phyloP scores from a whole-genome alignment of 148 eudicot species.

The Camellia sinensis region DNA sequence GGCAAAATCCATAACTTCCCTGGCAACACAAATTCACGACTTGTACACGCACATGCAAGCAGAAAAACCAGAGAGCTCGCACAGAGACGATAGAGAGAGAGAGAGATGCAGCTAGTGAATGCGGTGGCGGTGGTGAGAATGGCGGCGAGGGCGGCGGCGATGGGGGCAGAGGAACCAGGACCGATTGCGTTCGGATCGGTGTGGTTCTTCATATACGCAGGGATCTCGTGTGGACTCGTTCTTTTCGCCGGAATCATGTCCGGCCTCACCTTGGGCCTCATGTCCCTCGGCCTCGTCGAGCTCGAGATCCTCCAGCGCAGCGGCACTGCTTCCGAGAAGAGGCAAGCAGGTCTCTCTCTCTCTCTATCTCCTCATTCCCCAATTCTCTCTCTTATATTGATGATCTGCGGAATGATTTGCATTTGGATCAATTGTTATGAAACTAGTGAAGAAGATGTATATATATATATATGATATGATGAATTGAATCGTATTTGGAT shows the following conservation, averaged over 20 bases:
- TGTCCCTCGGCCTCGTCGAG: slow-evolving; percentile 84
- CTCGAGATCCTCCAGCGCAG: slow-evolving; percentile 81
- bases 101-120: slow-evolving; percentile 41
- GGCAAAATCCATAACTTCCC: too few relatives aligned
- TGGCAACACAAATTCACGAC: too few relatives aligned
- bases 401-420: not conserved
- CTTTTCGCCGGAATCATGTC: slow-evolving; percentile 89
- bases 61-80: too few relatives aligned
- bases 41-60: too few relatives aligned
- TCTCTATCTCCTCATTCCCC: not conserved
- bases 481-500: not conserved
- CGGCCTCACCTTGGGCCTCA: slow-evolving; percentile 78
- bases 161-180: slow-evolving; percentile 19
- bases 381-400: not conserved
- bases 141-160: slow-evolving; percentile 24
- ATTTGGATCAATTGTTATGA: not conserved
- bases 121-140: slow-evolving; percentile 36
- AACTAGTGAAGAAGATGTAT: not conserved
- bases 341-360: slow-evolving; percentile 6
- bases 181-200: slow-evolving; percentile 55
- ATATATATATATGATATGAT: not conserved
- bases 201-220: slow-evolving; percentile 58
- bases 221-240: slow-evolving; percentile 56
- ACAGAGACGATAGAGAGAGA: not conserved
- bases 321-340: slow-evolving; percentile 63